Percentiles rank a stretch among this genome's conserved stretches.
Conservation (phyloP, 306 rosid genomes). For the Mucuna pruriens region DNA sequence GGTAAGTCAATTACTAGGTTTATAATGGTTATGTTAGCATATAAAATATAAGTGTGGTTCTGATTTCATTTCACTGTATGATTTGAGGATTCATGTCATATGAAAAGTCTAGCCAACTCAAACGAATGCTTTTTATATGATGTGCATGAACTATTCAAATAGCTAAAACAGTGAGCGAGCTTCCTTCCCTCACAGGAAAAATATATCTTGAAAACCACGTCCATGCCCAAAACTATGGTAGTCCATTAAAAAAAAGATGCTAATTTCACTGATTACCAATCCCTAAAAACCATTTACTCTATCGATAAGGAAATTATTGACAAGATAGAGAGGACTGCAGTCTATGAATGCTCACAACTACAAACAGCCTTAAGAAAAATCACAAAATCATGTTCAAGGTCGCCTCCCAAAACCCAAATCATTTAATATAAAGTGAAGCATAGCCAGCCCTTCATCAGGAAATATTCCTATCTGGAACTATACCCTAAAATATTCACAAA, state of each 20-base stretch:
- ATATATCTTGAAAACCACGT: neutral
- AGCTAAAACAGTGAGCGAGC: conserved; percentile 5
- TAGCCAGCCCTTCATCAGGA: neutral
- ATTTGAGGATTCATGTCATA: neutral
- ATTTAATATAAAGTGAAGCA: neutral
- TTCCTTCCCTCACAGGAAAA: neutral
- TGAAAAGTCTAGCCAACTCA: neutral
- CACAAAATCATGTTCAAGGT: neutral
- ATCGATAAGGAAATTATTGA: neutral
- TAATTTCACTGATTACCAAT: conserved; percentile 9
- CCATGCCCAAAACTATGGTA: neutral
- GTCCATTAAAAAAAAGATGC: neutral
- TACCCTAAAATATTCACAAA: neutral
- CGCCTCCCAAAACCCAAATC: neutral
- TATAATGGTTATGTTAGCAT: neutral
- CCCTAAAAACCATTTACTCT: neutral
- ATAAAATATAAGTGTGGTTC: neutral
- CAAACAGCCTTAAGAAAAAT: neutral
- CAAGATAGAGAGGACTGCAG: neutral
- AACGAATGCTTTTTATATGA: neutral
- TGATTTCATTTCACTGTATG: neutral
- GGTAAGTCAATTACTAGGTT: neutral
- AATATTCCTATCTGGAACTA: neutral
- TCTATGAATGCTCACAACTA: neutral
- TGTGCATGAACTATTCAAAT: conserved; percentile 2